Percentiles rank a stretch among this genome's conserved stretches.
phyloP scores from a whole-genome alignment of 2,329 filamentous ascomycete species.

The Xylariaceae sp. region DNA sequence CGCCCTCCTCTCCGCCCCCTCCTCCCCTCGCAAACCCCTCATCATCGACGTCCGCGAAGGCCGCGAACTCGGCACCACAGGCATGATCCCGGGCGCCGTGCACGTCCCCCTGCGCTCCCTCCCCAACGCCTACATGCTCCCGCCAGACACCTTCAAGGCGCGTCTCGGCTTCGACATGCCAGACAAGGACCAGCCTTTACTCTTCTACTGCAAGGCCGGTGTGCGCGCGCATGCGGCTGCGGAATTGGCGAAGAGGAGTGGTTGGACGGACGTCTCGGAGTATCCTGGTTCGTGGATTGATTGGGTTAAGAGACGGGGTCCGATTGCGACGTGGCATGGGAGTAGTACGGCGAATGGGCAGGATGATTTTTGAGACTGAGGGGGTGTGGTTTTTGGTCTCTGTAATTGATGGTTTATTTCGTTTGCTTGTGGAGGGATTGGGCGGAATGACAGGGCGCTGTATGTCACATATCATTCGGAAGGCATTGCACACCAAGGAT shows the following conservation, averaged over 20 bases:
- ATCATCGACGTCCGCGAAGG: constrained; percentile 66
- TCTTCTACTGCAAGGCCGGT: constrained; percentile 93
- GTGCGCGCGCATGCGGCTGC: constrained; percentile 77
- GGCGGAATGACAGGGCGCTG: no score
- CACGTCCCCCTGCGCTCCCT: constrained; percentile 75
- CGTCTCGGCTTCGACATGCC: constrained; percentile 74
- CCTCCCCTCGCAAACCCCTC: constrained; percentile 10
- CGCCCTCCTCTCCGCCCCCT: neutral
- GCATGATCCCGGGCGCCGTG: constrained; percentile 72
- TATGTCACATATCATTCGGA: no score
- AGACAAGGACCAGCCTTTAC: constrained; percentile 38
- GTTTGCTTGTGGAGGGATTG: no score
- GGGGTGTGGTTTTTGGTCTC: no score
- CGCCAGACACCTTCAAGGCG: constrained; percentile 73
- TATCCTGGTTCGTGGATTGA: constrained; percentile 76
- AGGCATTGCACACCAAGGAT: no score
- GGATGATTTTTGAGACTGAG: no score
- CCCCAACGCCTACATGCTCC: constrained; percentile 74
- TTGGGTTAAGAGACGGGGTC: constrained; percentile 70
- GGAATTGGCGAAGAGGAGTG: constrained; percentile 67
- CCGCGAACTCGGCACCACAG: constrained; percentile 55
- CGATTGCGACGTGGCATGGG: constrained; percentile 38
- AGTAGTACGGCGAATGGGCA: no score
- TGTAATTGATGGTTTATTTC: no score
- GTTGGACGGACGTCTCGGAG: constrained; percentile 67